These are phyloP conservation scores for Dunaliella primolecta DNA, from an alignment of 139 green algal genomes.

Conservation along the genomic window DNA sequence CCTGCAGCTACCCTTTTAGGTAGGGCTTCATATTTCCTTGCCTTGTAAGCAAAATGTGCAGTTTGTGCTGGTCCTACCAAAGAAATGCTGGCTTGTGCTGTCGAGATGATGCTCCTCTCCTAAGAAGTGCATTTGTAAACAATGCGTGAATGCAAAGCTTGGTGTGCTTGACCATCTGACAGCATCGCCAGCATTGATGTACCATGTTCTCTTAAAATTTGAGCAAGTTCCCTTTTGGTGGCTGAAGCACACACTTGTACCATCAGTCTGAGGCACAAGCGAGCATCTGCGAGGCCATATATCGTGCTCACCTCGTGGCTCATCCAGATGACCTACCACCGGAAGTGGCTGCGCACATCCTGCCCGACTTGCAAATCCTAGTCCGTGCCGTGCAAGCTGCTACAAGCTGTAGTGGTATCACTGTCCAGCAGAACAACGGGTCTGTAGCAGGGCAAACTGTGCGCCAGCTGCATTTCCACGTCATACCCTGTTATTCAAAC, in stretches of 20 bases:
- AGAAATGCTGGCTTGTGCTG: background rate
- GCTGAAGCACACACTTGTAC: background rate
- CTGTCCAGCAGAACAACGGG: constrained; percentile 33
- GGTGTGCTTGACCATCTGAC: background rate
- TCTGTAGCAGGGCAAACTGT: constrained; percentile 45
- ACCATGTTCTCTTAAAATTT: background rate
- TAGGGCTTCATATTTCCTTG: background rate
- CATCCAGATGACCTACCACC: constrained; percentile 15
- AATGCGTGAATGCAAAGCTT: background rate
- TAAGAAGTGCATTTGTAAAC: background rate
- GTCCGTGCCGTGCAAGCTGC: constrained; percentile 31
- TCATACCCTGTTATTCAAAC: constrained; percentile 35
- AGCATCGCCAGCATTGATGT: too few relatives aligned
- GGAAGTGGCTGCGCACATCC: constrained; percentile 5
- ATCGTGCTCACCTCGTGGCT: background rate
- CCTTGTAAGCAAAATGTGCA: too few relatives aligned
- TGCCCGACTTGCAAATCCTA: constrained; percentile 44
- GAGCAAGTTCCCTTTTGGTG: background rate
- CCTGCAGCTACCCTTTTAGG: constrained; percentile 39
- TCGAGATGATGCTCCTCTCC: background rate
- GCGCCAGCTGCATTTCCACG: constrained; percentile 53
- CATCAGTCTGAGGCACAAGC: background rate
- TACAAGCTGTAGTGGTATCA: constrained; percentile 32
- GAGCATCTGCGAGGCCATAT: background rate
- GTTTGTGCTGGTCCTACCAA: background rate